Conservation (phyloP, 345 rosid species). For the Bruguiera parviflora region DNA sequence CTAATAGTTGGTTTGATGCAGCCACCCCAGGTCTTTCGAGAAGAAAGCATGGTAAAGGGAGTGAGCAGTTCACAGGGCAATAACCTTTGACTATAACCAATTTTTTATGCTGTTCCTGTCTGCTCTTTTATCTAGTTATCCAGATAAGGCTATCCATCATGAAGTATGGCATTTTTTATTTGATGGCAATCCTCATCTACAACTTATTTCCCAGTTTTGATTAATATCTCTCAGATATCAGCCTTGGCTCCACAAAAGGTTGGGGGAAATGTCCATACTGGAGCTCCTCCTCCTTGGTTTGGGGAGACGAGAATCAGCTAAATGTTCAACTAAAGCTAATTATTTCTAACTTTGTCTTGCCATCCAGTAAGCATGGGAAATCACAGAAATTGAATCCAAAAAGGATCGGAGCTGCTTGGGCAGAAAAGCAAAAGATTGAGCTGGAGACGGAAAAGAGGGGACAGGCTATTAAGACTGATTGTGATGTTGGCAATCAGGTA, state of each 20-base stretch:
- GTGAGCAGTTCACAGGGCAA: conserved; percentile 47
- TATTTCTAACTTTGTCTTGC: conserved; percentile 23
- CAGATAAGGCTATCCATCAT: background rate
- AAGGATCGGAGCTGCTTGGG: conserved; percentile 96
- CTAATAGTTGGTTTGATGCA: conserved; percentile 13
- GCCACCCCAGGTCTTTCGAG: conserved; percentile 38
- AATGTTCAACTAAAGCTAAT: conserved; percentile 29
- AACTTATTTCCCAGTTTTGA: conserved; percentile 39
- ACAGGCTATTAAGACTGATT: conserved; percentile 39
- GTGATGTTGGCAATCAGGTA: conserved; percentile 80
- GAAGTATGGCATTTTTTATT: background rate
- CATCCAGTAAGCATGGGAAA: conserved; percentile 43
- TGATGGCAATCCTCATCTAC: conserved; percentile 6
- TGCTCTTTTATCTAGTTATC: background rate
- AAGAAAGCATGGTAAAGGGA: conserved; percentile 24
- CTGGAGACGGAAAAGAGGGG: conserved; percentile 84
- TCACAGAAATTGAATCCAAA: conserved; percentile 65
- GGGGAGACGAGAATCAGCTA: conserved; percentile 37
- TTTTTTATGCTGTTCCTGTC: conserved; percentile 13
- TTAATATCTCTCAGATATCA: conserved; percentile 35
- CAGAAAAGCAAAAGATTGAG: conserved; percentile 85
- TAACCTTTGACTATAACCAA: conserved; percentile 13
- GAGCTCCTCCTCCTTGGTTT: conserved; percentile 87
- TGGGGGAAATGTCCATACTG: conserved; percentile 71
- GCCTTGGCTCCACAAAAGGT: conserved; percentile 26